A percentile compares a stretch with the other conserved stretches of the same genome.
Evolutionary conservation across 2,329 filamentous ascomycete genomes (phyloP).

Genomic region (Cercospora citrullina): DNA sequence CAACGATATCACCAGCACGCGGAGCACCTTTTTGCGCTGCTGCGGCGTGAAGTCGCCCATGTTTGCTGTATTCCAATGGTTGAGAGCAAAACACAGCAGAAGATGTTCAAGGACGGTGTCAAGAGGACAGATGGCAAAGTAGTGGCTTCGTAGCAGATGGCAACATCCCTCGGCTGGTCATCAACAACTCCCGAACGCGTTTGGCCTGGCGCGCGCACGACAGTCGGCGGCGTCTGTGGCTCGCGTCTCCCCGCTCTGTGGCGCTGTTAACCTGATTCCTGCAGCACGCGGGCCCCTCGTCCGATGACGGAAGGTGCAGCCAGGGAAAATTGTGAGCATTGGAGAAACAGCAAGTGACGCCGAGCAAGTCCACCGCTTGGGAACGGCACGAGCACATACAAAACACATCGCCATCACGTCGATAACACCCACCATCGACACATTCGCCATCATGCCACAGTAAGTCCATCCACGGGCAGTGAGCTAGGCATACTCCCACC

Average conservation of each 20-base stretch:
- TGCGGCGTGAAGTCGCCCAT: slow-evolving; percentile 22
- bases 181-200: slow-evolving; percentile 5
- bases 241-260: background rate
- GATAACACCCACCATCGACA: background rate
- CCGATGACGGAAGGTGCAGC: slow-evolving; percentile 6
- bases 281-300: background rate
- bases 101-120: background rate
- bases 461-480: background rate
- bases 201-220: background rate
- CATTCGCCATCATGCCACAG: slow-evolving; percentile 12
- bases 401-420: background rate
- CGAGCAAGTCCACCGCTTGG: background rate
- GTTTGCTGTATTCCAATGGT: background rate
- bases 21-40: slow-evolving; percentile 29
- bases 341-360: slow-evolving; percentile 4
- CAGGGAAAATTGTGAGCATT: slow-evolving; percentile 7
- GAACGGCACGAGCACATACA: background rate
- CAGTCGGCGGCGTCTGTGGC: background rate
- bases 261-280: background rate
- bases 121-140: slow-evolving; percentile 6
- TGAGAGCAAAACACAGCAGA: background rate
- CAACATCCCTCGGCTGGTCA: slow-evolving; percentile 5
- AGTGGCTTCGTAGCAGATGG: background rate
- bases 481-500: background rate
- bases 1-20: slow-evolving; percentile 29